Evolutionary conservation across 352 stramenopile species (phyloP), one percentile per base, ranked within the genome.

Genomic region (Hyaloperonospora arabidopsidis): DNA sequence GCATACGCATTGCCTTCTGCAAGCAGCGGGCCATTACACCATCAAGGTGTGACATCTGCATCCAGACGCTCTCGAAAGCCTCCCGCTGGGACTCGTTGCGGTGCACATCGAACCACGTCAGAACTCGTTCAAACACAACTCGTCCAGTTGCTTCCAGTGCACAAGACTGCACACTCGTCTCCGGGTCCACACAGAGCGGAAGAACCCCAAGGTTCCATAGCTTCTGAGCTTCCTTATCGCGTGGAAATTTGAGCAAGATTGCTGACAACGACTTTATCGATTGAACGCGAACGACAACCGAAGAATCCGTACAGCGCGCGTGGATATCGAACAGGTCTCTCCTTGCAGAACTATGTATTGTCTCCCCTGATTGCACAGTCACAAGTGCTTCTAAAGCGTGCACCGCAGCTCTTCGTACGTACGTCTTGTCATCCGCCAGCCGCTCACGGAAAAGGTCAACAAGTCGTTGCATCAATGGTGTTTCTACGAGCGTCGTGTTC

Each of bases 141-240:
- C 61, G 59, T 52, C 71, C 83, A 22, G 76, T 62, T 17, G 72
- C 70, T 49, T 89, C 75, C 5, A 92, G 52, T 14, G 79, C 70
- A 5, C 65, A 73, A 36, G 77, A 61, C 50, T 93, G 82, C 1
- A 95, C 84, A 22, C 53, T 90, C 6, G 67, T 72, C 66, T 95
- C 84, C 4, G 81, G 72, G 39, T 95, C 84, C 1, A 86, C 64
- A 45, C 84, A 92, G 4, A 95, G 64, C 4, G 83, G 80, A n/a
- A 95, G 59, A 29, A 95, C 79, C 11, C 84, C 84, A 19, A 87
- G 59, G 57, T 86, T 90, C 84, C 84, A 95, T n/a, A 90, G 38
- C 15, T 76, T 78, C 44, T 95, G 84, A 0, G 81, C 75, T 17
- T 91, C 82, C 3, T 69, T 53, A 57, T 93, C 77, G 1, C 61